These are phyloP conservation scores for Lepidium aucheri DNA, from an alignment of 345 rosid genomes.

Conservation along the genomic window DNA sequence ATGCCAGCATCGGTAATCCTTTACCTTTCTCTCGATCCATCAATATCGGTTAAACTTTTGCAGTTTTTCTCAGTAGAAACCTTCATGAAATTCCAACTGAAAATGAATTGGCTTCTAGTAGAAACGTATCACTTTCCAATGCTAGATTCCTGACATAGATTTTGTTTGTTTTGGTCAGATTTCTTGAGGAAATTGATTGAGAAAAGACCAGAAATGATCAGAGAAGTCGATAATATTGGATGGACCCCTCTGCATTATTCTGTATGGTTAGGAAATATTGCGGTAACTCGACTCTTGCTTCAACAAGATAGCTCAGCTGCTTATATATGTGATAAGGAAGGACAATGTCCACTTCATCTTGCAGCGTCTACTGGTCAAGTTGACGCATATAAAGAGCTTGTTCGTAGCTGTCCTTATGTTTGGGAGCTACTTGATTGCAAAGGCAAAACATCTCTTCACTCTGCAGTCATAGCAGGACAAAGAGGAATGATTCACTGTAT, in stretches of 20 bases:
- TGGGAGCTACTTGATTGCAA: constrained; percentile 21
- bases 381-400: constrained; percentile 6
- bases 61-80: background rate
- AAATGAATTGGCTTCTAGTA: background rate
- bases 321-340: constrained; percentile 11
- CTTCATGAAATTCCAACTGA: background rate
- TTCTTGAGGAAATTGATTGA: background rate
- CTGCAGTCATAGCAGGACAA: constrained; percentile 26
- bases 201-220: constrained; percentile 12
- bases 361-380: constrained; percentile 2
- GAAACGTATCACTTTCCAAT: background rate
- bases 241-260: constrained; percentile 24
- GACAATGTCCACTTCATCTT: constrained; percentile 20
- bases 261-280: constrained; percentile 1
- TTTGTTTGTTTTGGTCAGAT: background rate
- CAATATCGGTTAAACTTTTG: background rate
- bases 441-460: constrained; percentile 26
- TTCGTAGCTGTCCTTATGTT: constrained; percentile 10
- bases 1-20: background rate
- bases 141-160: background rate
- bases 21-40: background rate
- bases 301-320: constrained; percentile 15
- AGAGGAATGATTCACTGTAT: constrained; percentile 12
- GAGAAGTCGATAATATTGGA: constrained; percentile 11
- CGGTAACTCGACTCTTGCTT: constrained; percentile 4